Evolutionary conservation across 176 grass and related monocot species (phyloP).

Genomic region (Oryza nivara): DNA sequence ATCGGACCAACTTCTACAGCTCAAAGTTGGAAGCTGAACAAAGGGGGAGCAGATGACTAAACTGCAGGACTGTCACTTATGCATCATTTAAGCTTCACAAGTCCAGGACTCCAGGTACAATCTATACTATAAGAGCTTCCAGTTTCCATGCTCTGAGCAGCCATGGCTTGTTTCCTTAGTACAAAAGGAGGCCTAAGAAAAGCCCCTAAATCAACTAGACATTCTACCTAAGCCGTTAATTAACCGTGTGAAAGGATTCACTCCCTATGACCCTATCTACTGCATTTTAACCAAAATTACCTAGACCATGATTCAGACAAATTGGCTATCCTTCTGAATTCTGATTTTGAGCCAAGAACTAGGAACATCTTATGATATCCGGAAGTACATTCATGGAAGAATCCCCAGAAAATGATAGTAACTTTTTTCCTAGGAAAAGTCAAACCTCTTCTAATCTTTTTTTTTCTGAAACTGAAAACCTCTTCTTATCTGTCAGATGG

Average conservation of each 20-base stretch:
- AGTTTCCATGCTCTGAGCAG: not conserved
- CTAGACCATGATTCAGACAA: not conserved
- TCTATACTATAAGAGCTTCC: not conserved
- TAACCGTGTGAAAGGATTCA: not conserved
- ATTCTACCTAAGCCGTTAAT: not conserved
- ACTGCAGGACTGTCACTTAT: not conserved
- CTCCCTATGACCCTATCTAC: not conserved
- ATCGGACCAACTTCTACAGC: not conserved
- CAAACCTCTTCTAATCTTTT: conserved; percentile 9
- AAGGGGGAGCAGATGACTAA: not conserved
- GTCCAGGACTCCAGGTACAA: not conserved
- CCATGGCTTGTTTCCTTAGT: not conserved
- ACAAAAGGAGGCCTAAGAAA: not conserved
- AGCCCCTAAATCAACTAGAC: not conserved
- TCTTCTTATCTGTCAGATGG: conserved; percentile 5
- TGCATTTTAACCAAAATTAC: conserved; percentile 19
- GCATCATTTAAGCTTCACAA: not conserved
- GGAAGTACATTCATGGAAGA: not conserved
- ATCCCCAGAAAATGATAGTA: conserved; percentile 5
- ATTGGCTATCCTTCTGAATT: not conserved
- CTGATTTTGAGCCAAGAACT: not conserved
- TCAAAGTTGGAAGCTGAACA: not conserved
- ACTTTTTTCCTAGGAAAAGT: conserved; percentile 1
- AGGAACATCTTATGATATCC: not conserved
- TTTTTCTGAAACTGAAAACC: not conserved